Evolutionary conservation across 768 basidiomycete genomes (phyloP).

Genomic region (Russula compacta): DNA sequence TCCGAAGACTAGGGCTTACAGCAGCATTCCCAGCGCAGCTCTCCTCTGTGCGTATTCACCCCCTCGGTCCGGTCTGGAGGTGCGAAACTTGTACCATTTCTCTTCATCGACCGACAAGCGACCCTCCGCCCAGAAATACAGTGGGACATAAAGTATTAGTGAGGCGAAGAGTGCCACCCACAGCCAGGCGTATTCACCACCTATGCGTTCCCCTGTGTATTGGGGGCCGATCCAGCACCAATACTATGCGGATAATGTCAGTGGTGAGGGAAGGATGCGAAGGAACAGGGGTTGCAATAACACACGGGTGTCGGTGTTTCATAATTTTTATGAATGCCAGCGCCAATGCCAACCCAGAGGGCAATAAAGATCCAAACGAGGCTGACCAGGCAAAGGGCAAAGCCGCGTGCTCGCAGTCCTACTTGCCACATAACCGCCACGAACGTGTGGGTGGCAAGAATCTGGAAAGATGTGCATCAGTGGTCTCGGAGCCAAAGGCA

Average conservation of each 20-base stretch:
- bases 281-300: neutral
- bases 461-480: constrained; percentile 23
- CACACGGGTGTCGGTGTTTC: constrained; percentile 30
- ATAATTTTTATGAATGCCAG: constrained; percentile 22
- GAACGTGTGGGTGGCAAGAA: constrained; percentile 35
- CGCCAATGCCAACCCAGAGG: constrained; percentile 30
- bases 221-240: constrained; percentile 38
- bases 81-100: constrained; percentile 30
- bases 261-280: neutral
- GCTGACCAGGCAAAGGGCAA: constrained; percentile 19
- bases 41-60: constrained; percentile 2
- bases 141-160: constrained; percentile 28
- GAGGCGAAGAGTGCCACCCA: constrained; percentile 33
- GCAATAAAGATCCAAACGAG: constrained; percentile 17
- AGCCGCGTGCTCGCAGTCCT: constrained; percentile 22
- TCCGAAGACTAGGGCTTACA: constrained; percentile 20
- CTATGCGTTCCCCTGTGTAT: constrained; percentile 27
- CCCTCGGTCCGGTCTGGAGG: constrained; percentile 3
- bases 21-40: constrained; percentile 19
- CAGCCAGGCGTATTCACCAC: constrained; percentile 38
- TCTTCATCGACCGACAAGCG: constrained; percentile 27
- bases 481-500: neutral
- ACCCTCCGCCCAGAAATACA: constrained; percentile 32
- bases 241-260: constrained; percentile 19
- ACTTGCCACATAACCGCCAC: constrained; percentile 30